Evolutionary conservation across 805 yeast genomes (phyloP), one percentile per base, ranked within the genome.

Genomic region (Metschnikowia borealis): DNA sequence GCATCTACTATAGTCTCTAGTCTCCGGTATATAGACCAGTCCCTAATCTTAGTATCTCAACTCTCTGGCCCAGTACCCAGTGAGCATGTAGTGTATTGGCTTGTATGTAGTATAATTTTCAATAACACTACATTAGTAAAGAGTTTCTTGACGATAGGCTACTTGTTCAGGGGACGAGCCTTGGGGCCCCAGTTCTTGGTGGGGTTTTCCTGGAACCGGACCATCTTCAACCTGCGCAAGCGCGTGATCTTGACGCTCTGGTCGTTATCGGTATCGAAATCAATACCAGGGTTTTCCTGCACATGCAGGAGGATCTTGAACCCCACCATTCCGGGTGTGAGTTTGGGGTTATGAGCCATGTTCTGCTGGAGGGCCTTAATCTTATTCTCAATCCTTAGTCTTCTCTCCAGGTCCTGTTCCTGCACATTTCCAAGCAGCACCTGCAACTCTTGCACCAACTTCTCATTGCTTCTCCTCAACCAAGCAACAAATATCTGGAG

Each of bases 121-220:
- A 10, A 23, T 23, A 23, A 23, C 7, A 23, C 8, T 23, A 23
- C 26, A 23, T 23, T 23, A 8, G 7, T 21, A 21, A 23, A 23
- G 26, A 7, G 29, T 7, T 23, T 26, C 29, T 26, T 26, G 29
- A 3, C 8, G 5, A 26, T 4, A n/a, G 17, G 29, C 29, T 26
- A 49, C 51, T 55, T 53, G 37, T 50, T 53, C 20, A 54, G 39
- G 2, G 96, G 95, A 62, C 86, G 83, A 3, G 96, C 82, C 70
- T 87, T 89, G 35, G 98, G 99, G 1, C 99, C 99, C 99, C 99
- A 94, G 65, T 88, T 85, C 64, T 87, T 88, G 0, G 89, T 80
- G 14, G 99, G 99, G 62, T 91, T 92, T 62, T 84, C 90, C 65
- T 91, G 99, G 68, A 79, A 92, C 60, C 97, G 77, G 13, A 89